Evolutionary conservation across 2,329 filamentous ascomycete species (phyloP), one percentile per base, ranked within the genome.

Genomic region (Chrysoporthe deuterocubensis): DNA sequence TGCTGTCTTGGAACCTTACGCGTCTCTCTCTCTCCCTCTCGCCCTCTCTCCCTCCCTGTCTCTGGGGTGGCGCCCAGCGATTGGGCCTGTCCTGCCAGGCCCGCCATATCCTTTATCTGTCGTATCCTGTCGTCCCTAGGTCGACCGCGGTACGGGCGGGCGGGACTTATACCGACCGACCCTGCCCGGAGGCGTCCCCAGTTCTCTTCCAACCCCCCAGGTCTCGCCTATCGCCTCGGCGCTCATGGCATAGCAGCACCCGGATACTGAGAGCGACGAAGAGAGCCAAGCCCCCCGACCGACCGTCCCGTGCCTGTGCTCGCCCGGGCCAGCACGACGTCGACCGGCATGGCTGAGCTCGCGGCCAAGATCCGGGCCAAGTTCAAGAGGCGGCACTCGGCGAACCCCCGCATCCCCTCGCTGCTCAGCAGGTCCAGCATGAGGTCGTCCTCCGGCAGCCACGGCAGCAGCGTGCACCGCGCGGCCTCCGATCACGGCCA

Each of bases 351-450:
- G 82, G 81, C 81, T 68, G 81, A 83, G 71, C 74, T 85, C 67
- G 80, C 77, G 72, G 79, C 82, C 70, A 82, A 81, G 71, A 78
- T 85, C 73, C 80, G 81, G 74, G 81, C 81, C 72, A 82, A 79
- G 70, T 80, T 85, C 69, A 76, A 80, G 65, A 76, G 81, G 69
- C 78, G 82, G 71, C 78, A 81, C 67, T 83, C 82, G 65, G 75
- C 76, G 44, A 72, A 77, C 42, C 76, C 76, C 4, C 59, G 58
- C 26, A 40, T 58, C 78, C 80, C 50, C 71, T 80, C 67, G 72
- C 75, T 43, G 79, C 81, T 63, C 77, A 77, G 63, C 77, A 73
- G 67, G 73, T 74, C 71, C n/a, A 62, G 54, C 44, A 71, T 65
- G 73, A 71, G 71, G 73, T 56, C 73, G 73, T 56, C 73, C 66